Evolutionary conservation across 768 basidiomycete genomes (phyloP).

Genomic region (Termitomyces sp.): DNA sequence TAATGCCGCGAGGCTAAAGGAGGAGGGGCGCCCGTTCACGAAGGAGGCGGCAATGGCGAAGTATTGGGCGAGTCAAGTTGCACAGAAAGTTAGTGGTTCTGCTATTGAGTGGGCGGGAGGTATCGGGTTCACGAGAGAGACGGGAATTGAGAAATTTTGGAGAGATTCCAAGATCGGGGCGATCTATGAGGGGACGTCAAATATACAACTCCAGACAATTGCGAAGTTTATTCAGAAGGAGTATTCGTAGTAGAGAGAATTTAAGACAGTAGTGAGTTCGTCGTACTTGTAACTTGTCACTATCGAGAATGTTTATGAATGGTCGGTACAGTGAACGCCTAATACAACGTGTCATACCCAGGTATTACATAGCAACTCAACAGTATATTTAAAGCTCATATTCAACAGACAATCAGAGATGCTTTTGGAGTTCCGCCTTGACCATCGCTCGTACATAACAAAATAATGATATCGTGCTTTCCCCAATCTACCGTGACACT

Average conservation of each 20-base stretch:
- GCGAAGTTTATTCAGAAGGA: conserved; percentile 87
- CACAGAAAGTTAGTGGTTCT: conserved; percentile 78
- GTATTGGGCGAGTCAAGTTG: conserved; percentile 84
- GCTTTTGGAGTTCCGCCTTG: no score
- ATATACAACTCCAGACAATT: conserved; percentile 96
- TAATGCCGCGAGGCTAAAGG: conserved; percentile 93
- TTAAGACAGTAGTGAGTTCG: not conserved
- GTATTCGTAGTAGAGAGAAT: conserved; percentile 51
- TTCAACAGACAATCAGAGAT: no score
- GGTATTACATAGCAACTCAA: no score
- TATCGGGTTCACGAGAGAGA: conserved; percentile 88
- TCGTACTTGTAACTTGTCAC: no score
- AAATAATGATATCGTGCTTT: no score
- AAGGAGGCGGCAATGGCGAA: conserved; percentile 99
- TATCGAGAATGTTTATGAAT: no score
- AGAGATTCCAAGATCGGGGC: conserved; percentile 95
- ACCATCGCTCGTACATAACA: no score
- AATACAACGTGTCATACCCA: no score
- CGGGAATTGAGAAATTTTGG: conserved; percentile 96
- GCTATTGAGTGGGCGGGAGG: conserved; percentile 98
- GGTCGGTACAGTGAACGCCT: no score
- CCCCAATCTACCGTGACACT: no score
- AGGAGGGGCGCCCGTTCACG: conserved; percentile 79
- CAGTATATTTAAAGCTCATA: no score
- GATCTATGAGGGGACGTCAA: conserved; percentile 94